These are phyloP conservation scores for Rhododendron ovatum DNA, from an alignment of 148 eudicot species.

Conservation along the genomic window DNA sequence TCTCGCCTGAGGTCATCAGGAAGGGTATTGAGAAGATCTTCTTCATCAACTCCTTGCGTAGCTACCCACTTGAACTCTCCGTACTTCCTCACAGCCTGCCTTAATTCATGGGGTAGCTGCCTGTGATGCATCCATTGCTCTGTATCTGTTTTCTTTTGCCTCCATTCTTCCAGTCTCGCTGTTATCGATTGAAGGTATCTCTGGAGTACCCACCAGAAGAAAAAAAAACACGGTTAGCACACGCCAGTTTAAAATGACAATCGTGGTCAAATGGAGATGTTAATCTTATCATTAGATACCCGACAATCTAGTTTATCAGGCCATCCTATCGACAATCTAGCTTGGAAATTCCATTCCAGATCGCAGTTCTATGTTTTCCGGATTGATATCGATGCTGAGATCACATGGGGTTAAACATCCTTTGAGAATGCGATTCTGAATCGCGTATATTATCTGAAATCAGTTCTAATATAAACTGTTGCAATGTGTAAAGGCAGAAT, in stretches of 20 bases:
- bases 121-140: constrained; percentile 91
- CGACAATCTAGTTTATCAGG: neutral
- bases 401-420: neutral
- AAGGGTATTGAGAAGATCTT: constrained; percentile 54
- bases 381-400: neutral
- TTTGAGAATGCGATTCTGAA: neutral
- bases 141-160: constrained; percentile 64
- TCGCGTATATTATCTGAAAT: neutral
- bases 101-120: constrained; percentile 63
- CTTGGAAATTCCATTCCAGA: neutral
- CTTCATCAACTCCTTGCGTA: constrained; percentile 74
- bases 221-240: neutral
- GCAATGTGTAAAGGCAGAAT: neutral
- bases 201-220: constrained; percentile 21
- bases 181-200: constrained; percentile 77
- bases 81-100: constrained; percentile 48
- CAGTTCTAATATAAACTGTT: neutral
- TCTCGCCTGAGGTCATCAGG: constrained; percentile 75
- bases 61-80: constrained; percentile 76
- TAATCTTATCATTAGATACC: neutral
- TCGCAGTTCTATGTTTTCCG: neutral
- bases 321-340: neutral
- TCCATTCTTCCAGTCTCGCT: constrained; percentile 71
- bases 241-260: neutral
- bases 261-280: neutral